Conservation (phyloP, 208 protist genomes). For the Crithidia fasciculata region DNA sequence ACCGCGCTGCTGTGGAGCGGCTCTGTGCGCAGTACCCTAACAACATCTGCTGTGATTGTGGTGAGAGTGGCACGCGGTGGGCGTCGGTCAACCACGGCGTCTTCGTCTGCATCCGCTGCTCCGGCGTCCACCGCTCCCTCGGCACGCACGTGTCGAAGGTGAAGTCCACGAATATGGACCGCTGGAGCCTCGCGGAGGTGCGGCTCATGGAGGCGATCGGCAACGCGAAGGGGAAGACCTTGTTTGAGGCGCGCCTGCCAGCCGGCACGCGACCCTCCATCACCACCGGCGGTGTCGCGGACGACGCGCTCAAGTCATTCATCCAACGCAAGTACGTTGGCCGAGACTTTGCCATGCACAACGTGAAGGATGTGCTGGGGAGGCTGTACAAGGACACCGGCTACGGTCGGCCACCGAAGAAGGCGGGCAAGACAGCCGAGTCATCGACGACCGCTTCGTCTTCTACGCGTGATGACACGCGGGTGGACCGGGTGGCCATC, state of each 20-base stretch:
- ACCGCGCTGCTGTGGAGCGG: constrained; percentile 62
- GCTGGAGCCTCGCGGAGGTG: constrained; percentile 70
- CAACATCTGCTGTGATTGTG: constrained; percentile 88
- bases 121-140: constrained; percentile 93
- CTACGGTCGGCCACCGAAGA: constrained; percentile 49
- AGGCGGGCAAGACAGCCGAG: not conserved
- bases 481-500: constrained; percentile 27
- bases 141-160: constrained; percentile 94
- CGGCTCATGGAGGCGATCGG: constrained; percentile 75
- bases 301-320: constrained; percentile 55
- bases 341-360: constrained; percentile 60
- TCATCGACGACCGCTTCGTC: not conserved
- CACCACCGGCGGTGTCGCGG: constrained; percentile 20
- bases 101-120: constrained; percentile 94
- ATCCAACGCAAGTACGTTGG: constrained; percentile 79
- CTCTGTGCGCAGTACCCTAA: constrained; percentile 68
- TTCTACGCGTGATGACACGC: not conserved
- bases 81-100: constrained; percentile 90
- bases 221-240: constrained; percentile 61
- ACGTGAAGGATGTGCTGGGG: constrained; percentile 42
- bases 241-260: constrained; percentile 65
- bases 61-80: constrained; percentile 84
- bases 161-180: constrained; percentile 94
- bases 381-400: constrained; percentile 66
- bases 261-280: constrained; percentile 8